phyloP scores from a whole-genome alignment of 2,329 filamentous ascomycete genomes.

The Graphilbum sp. region DNA sequence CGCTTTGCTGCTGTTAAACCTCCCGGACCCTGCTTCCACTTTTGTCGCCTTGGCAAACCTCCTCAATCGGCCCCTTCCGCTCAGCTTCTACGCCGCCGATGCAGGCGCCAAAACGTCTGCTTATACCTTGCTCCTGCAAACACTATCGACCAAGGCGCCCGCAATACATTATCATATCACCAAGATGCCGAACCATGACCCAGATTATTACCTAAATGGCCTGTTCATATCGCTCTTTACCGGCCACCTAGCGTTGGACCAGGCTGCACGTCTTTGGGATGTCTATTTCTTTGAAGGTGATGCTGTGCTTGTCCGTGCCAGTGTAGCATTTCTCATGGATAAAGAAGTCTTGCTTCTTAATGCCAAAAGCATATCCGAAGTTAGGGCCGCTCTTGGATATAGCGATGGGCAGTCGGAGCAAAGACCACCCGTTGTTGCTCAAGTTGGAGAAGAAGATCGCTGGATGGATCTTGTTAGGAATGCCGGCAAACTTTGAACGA shows the following conservation, averaged over 20 bases:
- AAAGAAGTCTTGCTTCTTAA: constrained; percentile 35
- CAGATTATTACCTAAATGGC: constrained; percentile 38
- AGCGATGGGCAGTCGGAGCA: constrained; percentile 6
- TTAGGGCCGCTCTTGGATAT: constrained; percentile 21
- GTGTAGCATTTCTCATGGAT: constrained; percentile 46
- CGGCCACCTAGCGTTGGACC: constrained; percentile 45
- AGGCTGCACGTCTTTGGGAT: constrained; percentile 61
- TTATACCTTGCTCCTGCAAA: constrained; percentile 53
- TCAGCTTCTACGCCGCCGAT: constrained; percentile 62
- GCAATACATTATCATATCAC: constrained; percentile 49
- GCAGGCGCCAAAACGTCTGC: constrained; percentile 49
- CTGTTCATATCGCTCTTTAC: constrained; percentile 53
- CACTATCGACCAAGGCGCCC: constrained; percentile 46
- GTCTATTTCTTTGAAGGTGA: constrained; percentile 75
- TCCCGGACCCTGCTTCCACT: constrained; percentile 42
- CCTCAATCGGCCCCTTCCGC: constrained; percentile 56
- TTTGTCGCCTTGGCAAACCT: constrained; percentile 63
- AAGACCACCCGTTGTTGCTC: constrained; percentile 20
- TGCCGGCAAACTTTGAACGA: constrained; percentile 18
- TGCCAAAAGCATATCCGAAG: constrained; percentile 26
- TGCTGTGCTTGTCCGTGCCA: constrained; percentile 50
- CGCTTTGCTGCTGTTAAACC: constrained; percentile 56
- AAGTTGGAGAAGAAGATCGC: constrained; percentile 30
- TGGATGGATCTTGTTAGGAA: constrained; percentile 25
- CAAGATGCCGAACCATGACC: constrained; percentile 26